These are phyloP conservation scores for Wickerhamomyces alni DNA, from an alignment of 805 yeast genomes.

Conservation along the genomic window DNA sequence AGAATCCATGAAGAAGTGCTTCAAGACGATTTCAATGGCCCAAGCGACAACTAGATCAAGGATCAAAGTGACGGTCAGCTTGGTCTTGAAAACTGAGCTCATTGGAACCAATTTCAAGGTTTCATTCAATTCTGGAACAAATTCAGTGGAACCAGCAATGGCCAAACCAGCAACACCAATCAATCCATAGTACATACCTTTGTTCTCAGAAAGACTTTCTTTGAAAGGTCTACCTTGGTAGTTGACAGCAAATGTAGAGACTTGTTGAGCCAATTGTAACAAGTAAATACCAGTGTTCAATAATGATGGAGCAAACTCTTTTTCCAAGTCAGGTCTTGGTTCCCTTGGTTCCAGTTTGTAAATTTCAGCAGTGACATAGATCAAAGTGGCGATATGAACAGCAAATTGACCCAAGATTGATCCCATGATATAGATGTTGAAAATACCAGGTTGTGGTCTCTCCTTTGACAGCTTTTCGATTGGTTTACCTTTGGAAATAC, in stretches of 20 bases:
- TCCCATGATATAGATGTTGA: constrained; percentile 94
- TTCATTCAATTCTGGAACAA: constrained; percentile 89
- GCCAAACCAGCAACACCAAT: constrained; percentile 88
- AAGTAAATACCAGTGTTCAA: constrained; percentile 94
- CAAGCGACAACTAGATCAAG: constrained; percentile 74
- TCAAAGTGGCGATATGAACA: constrained; percentile 75
- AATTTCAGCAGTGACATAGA: constrained; percentile 79
- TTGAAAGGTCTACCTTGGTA: constrained; percentile 97
- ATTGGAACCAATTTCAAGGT: constrained; percentile 90
- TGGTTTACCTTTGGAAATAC: constrained; percentile 91
- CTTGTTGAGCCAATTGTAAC: constrained; percentile 92
- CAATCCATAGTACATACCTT: constrained; percentile 95
- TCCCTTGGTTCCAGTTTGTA: constrained; percentile 89
- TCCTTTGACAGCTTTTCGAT: constrained; percentile 82
- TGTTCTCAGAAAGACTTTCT: constrained; percentile 82
- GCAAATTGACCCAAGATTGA: constrained; percentile 96
- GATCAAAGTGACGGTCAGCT: constrained; percentile 66
- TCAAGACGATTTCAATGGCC: constrained; percentile 74
- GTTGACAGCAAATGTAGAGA: constrained; percentile 95
- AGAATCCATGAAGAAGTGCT: constrained; percentile 82
- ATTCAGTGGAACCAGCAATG: constrained; percentile 87
- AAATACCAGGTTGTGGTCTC: constrained; percentile 97
- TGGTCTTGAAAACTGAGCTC: constrained; percentile 64
- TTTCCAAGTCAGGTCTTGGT: constrained; percentile 85
- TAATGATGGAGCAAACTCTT: constrained; percentile 80